phyloP scores from a whole-genome alignment of 2,329 filamentous ascomycete species.

The Colletotrichum sp. region DNA sequence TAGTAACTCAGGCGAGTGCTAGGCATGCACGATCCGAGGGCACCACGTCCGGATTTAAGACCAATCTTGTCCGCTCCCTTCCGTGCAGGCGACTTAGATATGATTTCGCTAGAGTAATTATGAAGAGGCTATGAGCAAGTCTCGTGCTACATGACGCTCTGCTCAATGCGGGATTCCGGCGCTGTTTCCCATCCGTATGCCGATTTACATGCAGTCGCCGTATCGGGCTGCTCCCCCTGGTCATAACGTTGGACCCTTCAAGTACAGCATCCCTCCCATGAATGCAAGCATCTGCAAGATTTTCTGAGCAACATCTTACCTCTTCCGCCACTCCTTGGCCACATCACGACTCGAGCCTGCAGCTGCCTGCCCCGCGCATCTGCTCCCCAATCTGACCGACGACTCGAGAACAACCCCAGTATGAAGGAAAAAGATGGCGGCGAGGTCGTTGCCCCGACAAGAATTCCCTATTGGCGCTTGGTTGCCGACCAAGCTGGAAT shows the following conservation, averaged over 20 bases:
- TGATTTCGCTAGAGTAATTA: not conserved
- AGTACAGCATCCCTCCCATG: not conserved
- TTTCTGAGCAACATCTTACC: not conserved
- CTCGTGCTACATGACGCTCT: not conserved
- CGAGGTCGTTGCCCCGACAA: not conserved
- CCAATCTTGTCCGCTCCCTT: not conserved
- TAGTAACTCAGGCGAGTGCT: not conserved
- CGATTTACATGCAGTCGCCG: not conserved
- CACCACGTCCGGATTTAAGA: not conserved
- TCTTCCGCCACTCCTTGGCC: not conserved
- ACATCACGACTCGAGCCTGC: not conserved
- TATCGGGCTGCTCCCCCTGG: not conserved
- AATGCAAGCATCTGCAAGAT: not conserved
- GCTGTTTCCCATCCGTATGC: not conserved
- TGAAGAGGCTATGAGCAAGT: not conserved
- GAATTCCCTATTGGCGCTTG: constrained; percentile 33
- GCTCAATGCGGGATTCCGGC: not conserved
- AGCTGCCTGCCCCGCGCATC: not conserved
- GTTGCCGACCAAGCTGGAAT: constrained; percentile 58
- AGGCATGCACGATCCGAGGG: not conserved
- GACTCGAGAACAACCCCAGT: not conserved
- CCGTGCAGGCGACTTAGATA: not conserved
- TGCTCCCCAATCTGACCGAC: not conserved
- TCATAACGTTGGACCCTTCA: not conserved
- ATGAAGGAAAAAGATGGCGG: not conserved